A percentile compares a stretch with the other conserved stretches of the same genome.
phyloP scores from a whole-genome alignment of 129 eudicot genomes.

The Flaveria bidentis region DNA sequence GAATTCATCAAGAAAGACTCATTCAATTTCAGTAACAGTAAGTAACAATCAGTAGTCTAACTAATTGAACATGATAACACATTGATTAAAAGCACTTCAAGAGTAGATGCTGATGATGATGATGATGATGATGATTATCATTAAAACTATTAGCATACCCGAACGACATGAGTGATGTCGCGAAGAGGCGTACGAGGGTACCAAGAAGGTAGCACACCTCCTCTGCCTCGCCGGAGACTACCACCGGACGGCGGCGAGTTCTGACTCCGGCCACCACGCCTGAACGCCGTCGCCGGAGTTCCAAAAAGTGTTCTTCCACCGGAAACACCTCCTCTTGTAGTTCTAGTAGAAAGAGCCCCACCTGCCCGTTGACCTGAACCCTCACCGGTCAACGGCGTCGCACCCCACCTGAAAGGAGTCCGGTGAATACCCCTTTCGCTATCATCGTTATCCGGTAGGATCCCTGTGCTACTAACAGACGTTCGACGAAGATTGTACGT shows the following conservation, averaged over 20 bases:
- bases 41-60: neutral
- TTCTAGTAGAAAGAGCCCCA: conserved; percentile 23
- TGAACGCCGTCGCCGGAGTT: conserved; percentile 29
- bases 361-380: conserved; percentile 29
- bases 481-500: conserved; percentile 28
- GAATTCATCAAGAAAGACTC: conserved; percentile 1
- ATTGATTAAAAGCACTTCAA: too few species aligned
- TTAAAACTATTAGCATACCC: conserved; percentile 40
- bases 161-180: conserved; percentile 62
- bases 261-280: conserved; percentile 48
- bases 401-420: conserved; percentile 58
- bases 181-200: conserved; percentile 73
- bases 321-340: conserved; percentile 11
- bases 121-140: too few species aligned
- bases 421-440: neutral
- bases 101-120: too few species aligned
- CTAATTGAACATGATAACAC: neutral
- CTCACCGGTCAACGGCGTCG: conserved; percentile 45
- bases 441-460: conserved; percentile 32
- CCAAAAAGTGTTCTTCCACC: conserved; percentile 52
- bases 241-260: conserved; percentile 35
- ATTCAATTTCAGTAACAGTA: neutral
- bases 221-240: conserved; percentile 35
- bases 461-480: conserved; percentile 19
- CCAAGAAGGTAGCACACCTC: conserved; percentile 65